phyloP scores from a whole-genome alignment of 176 grass and related monocot species.

The Hordeum vulgare region DNA sequence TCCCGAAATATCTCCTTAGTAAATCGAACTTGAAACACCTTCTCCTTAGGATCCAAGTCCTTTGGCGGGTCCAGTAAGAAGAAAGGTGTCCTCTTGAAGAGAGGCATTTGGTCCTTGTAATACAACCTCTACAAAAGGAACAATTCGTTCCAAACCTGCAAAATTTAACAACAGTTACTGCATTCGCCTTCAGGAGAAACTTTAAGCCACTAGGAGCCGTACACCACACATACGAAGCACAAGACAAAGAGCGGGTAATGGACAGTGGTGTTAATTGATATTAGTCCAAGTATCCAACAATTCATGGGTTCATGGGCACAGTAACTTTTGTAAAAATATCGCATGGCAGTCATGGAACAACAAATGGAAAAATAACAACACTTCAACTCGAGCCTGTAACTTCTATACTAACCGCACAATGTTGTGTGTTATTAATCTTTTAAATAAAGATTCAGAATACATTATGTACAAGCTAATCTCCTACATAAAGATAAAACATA shows the following conservation, averaged over 20 bases:
- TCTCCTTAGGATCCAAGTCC: slow-evolving; percentile 61
- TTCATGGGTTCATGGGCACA: not conserved
- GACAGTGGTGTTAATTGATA: not conserved
- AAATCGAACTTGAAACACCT: slow-evolving; percentile 69
- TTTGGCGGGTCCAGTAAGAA: slow-evolving; percentile 49
- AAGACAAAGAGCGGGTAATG: not conserved
- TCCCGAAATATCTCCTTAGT: slow-evolving; percentile 85
- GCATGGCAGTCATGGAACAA: not conserved
- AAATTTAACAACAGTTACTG: not conserved
- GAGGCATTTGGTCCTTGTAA: slow-evolving; percentile 56
- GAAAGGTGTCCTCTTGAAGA: slow-evolving; percentile 64
- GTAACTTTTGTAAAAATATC: not conserved
- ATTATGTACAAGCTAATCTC: not conserved
- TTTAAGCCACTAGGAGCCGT: not conserved
- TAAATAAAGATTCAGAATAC: not conserved
- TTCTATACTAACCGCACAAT: not conserved
- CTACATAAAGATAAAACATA: not conserved
- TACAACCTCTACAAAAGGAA: slow-evolving; percentile 1
- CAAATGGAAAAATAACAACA: not conserved
- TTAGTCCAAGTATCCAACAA: not conserved
- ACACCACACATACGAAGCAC: not conserved
- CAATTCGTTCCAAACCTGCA: slow-evolving; percentile 9
- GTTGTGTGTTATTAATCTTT: not conserved
- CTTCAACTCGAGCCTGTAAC: not conserved
- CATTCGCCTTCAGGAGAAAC: slow-evolving; percentile 4